A percentile compares a stretch with the other conserved stretches of the same genome.
Conservation (phyloP, 1,284 basidiomycete genomes). For the Trichosporon sp. region DNA sequence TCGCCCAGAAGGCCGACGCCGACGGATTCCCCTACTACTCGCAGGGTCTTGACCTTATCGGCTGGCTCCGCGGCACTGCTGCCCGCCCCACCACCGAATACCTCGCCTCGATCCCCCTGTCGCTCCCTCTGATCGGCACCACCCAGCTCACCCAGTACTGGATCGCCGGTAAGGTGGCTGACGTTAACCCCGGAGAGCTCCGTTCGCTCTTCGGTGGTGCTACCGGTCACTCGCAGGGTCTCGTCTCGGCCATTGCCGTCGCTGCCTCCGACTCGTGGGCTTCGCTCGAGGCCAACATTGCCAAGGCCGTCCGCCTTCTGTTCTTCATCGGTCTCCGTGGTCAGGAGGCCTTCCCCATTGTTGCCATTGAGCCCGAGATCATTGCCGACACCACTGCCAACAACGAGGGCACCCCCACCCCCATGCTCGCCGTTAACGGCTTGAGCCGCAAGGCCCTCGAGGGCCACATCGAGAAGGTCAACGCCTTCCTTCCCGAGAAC, state of each 20-base stretch:
- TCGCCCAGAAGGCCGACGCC: conserved; percentile 65
- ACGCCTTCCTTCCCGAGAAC: conserved; percentile 76
- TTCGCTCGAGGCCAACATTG: conserved; percentile 71
- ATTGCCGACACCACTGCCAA: conserved; percentile 85
- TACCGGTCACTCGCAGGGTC: conserved; percentile 95
- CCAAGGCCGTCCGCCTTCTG: conserved; percentile 85
- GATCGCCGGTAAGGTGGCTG: conserved; percentile 71
- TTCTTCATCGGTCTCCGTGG: conserved; percentile 93
- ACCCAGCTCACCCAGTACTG: conserved; percentile 95
- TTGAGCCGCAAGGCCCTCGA: conserved; percentile 77
- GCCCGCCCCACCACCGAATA: conserved; percentile 81
- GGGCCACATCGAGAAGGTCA: conserved; percentile 82
- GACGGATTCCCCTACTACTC: conserved; percentile 71
- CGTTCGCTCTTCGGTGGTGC: conserved; percentile 76
- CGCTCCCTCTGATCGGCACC: conserved; percentile 91
- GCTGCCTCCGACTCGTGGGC: conserved; percentile 77
- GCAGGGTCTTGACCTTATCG: conserved; percentile 76
- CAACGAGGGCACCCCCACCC: conserved; percentile 88
- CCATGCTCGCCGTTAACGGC: conserved; percentile 90
- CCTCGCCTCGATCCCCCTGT: conserved; percentile 91
- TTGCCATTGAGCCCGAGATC: conserved; percentile 84
- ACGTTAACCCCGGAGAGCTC: conserved; percentile 77
- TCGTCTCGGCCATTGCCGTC: conserved; percentile 87
- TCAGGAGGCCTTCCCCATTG: conserved; percentile 91
- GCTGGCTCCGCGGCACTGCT: conserved; percentile 76